Conservation (phyloP, 768 basidiomycete genomes). For the Mrakia hoshinonis region DNA sequence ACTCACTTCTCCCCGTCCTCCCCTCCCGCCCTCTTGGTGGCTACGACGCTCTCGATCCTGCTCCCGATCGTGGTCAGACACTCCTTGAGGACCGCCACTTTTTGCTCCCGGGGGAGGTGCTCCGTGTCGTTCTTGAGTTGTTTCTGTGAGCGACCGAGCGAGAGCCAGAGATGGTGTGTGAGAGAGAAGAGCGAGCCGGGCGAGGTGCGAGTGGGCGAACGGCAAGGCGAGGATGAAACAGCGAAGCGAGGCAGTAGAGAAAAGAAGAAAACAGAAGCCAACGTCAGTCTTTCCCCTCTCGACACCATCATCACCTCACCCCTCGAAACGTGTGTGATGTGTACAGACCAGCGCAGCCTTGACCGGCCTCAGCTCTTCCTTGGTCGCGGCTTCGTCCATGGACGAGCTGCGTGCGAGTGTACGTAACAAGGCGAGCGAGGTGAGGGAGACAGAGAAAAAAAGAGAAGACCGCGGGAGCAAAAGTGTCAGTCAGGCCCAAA, state of each 20-base stretch:
- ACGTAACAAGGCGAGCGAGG: neutral
- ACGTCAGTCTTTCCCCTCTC: too few species aligned
- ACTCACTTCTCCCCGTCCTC: constrained; percentile 70
- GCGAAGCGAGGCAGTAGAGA: too few species aligned
- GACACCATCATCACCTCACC: too few species aligned
- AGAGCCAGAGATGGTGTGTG: too few species aligned
- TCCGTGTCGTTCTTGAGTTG: constrained; percentile 88
- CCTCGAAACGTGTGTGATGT: too few species aligned
- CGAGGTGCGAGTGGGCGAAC: too few species aligned
- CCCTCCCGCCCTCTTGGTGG: constrained; percentile 63
- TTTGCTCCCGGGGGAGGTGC: constrained; percentile 87
- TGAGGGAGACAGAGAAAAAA: too few species aligned
- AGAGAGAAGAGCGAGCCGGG: too few species aligned
- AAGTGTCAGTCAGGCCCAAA: neutral
- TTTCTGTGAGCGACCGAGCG: constrained; percentile 73
- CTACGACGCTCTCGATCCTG: constrained; percentile 76
- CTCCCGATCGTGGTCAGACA: constrained; percentile 87
- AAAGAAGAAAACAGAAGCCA: neutral
- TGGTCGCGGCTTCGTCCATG: constrained; percentile 87
- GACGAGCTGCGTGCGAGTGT: constrained; percentile 55
- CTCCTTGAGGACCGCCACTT: constrained; percentile 90
- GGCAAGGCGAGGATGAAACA: too few species aligned
- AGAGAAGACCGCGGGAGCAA: too few species aligned
- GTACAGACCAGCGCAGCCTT: constrained; percentile 79
- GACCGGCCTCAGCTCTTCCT: constrained; percentile 90